Base-by-base conservation (phyloP, 805 yeast genomes). In the Brettanomyces bruxellensis region DNA sequence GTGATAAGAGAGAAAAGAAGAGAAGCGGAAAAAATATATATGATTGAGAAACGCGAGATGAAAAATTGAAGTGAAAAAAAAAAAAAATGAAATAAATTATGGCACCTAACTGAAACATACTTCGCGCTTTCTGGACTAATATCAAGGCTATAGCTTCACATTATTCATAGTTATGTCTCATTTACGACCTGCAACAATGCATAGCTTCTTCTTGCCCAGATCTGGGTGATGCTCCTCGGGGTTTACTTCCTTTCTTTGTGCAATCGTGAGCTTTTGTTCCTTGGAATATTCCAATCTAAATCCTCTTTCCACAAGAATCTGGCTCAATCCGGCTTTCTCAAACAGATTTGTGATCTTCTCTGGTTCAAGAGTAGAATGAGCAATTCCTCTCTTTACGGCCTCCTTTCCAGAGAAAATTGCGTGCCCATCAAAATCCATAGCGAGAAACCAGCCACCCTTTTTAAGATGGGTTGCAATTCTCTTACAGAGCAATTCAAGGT, bases 381-480 rank as follows among this genome's bases (percentile, higher is more conserved):
- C 44, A 14, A 41, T 22, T 6, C 44, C 44, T 38, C 22, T 41
- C 18, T 18, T 6, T 5, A n/a, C 18, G 30, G 38, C 44, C 9
- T 41, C 38, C 28, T 32, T 23, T 13, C 12, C 30, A 32, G 24
- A 12, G 30, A 13, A 14, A 6, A 7, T 11, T 13, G 38, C 7
- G 8, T 41, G 44, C 9, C 25, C 25, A 23, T 41, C 44, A n/a
- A 41, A 41, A 32, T 41, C 44, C 44, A 41, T 41, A 7, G 34
- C 44, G 23, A 41, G 24, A 18, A 41, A 34, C 44, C 44, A 41
- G 9, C 44, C 44, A 14, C 24, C 38, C 9, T 13, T 22, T 25
- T 34, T 41, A n/a, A 41, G 18, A 13, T 24, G 38, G 9, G n/a
- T 25, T 5, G 28, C 38, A 25, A 41, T 32, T 23, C 24, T 41